These are phyloP conservation scores for Dalechampia spathulata DNA, from an alignment of 441 rosid genomes.

Conservation along the genomic window DNA sequence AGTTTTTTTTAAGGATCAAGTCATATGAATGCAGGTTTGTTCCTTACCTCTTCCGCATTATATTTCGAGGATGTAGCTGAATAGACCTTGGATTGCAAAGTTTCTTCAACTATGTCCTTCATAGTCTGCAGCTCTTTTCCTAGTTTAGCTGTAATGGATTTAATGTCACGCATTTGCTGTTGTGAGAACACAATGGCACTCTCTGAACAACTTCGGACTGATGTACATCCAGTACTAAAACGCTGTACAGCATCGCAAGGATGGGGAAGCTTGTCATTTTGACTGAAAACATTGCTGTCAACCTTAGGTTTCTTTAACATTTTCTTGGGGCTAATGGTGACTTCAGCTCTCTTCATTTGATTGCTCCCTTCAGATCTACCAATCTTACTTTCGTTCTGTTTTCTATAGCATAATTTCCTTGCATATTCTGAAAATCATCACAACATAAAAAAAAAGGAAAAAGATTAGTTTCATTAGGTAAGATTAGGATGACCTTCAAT, in stretches of 20 bases:
- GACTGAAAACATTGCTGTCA: conserved; percentile 24
- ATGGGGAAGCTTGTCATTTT: conserved; percentile 32
- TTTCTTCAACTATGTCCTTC: conserved; percentile 52
- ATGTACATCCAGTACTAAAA: conserved; percentile 30
- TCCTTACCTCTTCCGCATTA: conserved; percentile 50
- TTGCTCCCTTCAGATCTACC: conserved; percentile 36
- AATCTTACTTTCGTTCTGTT: conserved; percentile 32
- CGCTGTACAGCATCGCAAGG: conserved; percentile 19
- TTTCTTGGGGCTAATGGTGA: conserved; percentile 24
- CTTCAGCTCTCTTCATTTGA: conserved; percentile 34
- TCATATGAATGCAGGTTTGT: conserved; percentile 1
- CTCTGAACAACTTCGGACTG: conserved; percentile 47
- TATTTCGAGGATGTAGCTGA: conserved; percentile 27
- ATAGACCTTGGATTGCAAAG: conserved; percentile 27
- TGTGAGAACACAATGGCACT: conserved; percentile 74
- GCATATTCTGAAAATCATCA: conserved; percentile 41
- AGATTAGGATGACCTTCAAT: neutral
- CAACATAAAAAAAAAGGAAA: no score
- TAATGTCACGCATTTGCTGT: conserved; percentile 64
- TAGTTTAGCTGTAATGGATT: conserved; percentile 50
- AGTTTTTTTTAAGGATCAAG: no score
- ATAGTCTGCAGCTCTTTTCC: conserved; percentile 53
- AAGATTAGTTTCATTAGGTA: neutral
- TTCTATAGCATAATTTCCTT: conserved; percentile 48
- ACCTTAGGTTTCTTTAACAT: conserved; percentile 26